These are phyloP conservation scores for Ceratocystis cacaofunesta DNA, from an alignment of 2,329 filamentous ascomycete genomes.

Conservation along the genomic window DNA sequence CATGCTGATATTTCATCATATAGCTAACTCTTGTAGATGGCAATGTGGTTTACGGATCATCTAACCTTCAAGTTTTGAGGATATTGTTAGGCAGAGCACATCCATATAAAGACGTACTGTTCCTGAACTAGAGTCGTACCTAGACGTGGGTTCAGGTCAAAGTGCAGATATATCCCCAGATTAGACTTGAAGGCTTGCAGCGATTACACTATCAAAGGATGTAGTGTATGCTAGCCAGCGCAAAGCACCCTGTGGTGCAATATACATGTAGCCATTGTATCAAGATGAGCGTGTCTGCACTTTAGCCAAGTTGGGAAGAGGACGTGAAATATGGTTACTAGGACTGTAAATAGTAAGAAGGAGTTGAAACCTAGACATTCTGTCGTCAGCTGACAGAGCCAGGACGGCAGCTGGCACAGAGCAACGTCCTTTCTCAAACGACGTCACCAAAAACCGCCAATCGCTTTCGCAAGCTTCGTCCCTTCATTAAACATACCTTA, in stretches of 20 bases:
- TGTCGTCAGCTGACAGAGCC: background rate
- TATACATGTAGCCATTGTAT: background rate
- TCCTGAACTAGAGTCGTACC: too few relatives aligned
- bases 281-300: background rate
- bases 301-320: constrained; percentile 9
- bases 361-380: background rate
- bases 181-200: too few relatives aligned
- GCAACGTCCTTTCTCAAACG: background rate
- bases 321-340: background rate
- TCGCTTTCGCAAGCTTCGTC: background rate
- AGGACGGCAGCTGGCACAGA: background rate
- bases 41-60: too few relatives aligned
- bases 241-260: background rate
- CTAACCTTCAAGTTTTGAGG: too few relatives aligned
- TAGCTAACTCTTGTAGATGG: too few relatives aligned
- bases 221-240: background rate
- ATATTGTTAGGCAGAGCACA: too few relatives aligned
- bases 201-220: too few relatives aligned
- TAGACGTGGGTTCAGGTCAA: too few relatives aligned
- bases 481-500: background rate
- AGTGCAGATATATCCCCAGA: too few relatives aligned
- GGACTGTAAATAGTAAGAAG: background rate
- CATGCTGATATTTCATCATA: too few relatives aligned
- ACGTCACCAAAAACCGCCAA: constrained; percentile 5
- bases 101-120: too few relatives aligned